Conservation (phyloP, 1,139 yeast genomes). For the Taiozyma onychis region DNA sequence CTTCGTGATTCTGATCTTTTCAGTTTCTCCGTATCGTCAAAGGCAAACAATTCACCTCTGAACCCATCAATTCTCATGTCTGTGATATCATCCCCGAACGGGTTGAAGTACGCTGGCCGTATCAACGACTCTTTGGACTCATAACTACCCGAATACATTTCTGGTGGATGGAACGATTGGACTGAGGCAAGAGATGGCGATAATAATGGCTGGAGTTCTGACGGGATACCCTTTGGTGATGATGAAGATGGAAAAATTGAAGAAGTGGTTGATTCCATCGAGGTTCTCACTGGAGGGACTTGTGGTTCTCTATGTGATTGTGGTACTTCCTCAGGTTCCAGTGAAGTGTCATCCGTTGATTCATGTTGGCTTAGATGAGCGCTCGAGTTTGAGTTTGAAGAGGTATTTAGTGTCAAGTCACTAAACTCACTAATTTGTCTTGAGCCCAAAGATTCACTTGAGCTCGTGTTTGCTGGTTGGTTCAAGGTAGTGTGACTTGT, state of each 20-base stretch:
- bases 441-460: neutral
- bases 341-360: neutral
- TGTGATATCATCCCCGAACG: neutral
- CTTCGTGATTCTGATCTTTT: neutral
- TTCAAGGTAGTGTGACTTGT: neutral
- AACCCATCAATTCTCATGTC: neutral
- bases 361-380: neutral
- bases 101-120: neutral
- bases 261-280: neutral
- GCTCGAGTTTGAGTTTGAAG: neutral
- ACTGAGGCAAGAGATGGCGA: neutral
- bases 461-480: neutral
- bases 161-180: neutral
- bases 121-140: neutral
- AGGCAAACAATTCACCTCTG: neutral
- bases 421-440: neutral
- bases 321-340: neutral
- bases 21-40: neutral
- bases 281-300: neutral
- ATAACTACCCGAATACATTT: neutral
- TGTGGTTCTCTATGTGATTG: neutral
- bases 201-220: neutral
- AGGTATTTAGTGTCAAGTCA: neutral
- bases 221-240: neutral
- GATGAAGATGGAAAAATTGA: neutral